Conservation (phyloP, 1,284 basidiomycete genomes). For the Cryptococcus deneoformans region DNA sequence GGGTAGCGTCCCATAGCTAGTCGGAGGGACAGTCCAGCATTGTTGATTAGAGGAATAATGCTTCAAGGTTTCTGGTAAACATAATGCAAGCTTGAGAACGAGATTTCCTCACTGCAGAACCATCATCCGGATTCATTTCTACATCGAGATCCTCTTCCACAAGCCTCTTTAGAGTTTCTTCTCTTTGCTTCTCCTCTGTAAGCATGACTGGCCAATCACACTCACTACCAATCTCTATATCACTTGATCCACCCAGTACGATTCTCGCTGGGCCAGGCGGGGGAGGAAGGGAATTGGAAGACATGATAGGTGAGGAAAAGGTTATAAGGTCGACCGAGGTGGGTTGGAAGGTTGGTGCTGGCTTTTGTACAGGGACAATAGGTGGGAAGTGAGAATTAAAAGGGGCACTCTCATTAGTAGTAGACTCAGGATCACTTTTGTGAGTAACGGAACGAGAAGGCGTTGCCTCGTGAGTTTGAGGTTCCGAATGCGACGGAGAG, state of each 20-base stretch:
- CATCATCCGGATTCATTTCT: background rate
- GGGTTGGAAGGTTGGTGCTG: background rate
- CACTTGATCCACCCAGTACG: background rate
- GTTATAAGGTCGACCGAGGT: constrained; percentile 1
- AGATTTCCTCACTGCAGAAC: no score
- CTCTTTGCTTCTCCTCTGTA: background rate
- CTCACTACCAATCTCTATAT: background rate
- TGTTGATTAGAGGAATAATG: no score
- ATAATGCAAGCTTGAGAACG: no score
- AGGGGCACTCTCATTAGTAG: background rate
- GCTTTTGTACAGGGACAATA: background rate
- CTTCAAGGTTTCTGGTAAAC: no score
- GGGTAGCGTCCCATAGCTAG: no score
- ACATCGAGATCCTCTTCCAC: constrained; percentile 1
- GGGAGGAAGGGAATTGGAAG: background rate
- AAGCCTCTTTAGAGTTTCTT: background rate
- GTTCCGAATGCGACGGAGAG: background rate
- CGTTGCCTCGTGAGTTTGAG: no score
- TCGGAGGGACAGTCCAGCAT: no score
- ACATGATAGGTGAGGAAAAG: background rate
- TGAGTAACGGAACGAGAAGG: background rate
- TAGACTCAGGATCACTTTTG: background rate
- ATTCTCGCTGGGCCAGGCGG: background rate
- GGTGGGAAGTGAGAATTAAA: background rate
- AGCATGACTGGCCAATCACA: constrained; percentile 1